These are phyloP conservation scores for Bruguiera gymnorhiza DNA, from an alignment of 345 rosid species.

Conservation along the genomic window DNA sequence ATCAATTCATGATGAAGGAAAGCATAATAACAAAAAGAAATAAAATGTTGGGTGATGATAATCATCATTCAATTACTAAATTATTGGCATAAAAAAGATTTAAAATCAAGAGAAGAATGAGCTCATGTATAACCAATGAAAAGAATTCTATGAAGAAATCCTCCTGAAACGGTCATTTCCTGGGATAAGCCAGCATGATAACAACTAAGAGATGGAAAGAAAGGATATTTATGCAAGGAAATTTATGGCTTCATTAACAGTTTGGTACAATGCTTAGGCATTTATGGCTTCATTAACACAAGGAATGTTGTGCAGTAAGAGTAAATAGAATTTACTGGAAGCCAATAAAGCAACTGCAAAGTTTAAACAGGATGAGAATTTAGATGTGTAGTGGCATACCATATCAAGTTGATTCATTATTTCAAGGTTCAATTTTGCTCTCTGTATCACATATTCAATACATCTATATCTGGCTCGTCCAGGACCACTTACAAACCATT, in stretches of 20 bases:
- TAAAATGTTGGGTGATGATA: background rate
- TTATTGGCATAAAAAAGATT: background rate
- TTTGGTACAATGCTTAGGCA: too few species aligned
- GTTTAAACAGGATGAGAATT: background rate
- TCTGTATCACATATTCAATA: constrained; percentile 60
- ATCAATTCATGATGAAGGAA: background rate
- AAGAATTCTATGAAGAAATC: background rate
- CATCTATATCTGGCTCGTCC: constrained; percentile 78
- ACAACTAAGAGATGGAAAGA: background rate
- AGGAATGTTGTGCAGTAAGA: too few species aligned
- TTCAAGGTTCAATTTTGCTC: constrained; percentile 76
- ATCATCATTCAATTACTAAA: too few species aligned
- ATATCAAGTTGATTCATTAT: constrained; percentile 84
- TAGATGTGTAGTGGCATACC: constrained; percentile 38
- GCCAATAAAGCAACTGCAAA: constrained; percentile 8
- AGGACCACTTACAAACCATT: constrained; percentile 81
- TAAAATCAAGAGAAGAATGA: background rate
- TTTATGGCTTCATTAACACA: too few species aligned
- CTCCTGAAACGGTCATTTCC: background rate
- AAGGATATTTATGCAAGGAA: background rate
- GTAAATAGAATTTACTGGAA: too few species aligned
- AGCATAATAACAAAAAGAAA: background rate
- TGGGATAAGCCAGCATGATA: background rate
- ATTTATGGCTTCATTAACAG: background rate
- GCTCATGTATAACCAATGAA: background rate